These are phyloP conservation scores for Phytophthora quininea DNA, from an alignment of 352 stramenopile genomes.

Conservation along the genomic window DNA sequence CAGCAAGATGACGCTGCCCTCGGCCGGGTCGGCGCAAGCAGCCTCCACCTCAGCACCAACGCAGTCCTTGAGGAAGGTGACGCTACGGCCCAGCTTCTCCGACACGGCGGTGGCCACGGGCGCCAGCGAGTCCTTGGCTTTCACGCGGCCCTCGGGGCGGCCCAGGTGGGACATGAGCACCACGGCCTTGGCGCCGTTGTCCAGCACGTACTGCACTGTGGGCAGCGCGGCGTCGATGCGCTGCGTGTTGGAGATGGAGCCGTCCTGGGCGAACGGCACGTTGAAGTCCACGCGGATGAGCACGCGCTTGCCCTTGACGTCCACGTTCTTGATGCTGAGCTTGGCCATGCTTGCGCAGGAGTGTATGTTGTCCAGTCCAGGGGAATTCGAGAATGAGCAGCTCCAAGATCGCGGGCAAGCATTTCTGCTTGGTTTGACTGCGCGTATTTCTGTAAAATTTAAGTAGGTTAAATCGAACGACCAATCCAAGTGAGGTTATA, in stretches of 20 bases:
- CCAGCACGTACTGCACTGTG: conserved; percentile 97
- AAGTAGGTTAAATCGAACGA: no score
- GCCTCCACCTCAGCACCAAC: conserved; percentile 92
- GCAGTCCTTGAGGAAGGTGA: conserved; percentile 96
- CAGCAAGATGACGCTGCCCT: conserved; percentile 94
- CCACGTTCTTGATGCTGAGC: conserved; percentile 92
- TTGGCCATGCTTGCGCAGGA: conserved; percentile 67
- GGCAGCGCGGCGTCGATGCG: conserved; percentile 97
- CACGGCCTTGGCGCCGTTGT: conserved; percentile 97
- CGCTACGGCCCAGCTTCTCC: conserved; percentile 90
- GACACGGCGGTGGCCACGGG: conserved; percentile 94
- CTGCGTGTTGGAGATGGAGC: conserved; percentile 98
- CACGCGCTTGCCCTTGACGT: conserved; percentile 97
- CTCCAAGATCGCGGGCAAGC: no score
- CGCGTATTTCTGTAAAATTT: no score
- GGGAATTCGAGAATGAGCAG: conserved; percentile 36
- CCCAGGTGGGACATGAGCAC: conserved; percentile 99
- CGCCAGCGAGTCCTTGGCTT: conserved; percentile 96
- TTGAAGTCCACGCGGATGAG: conserved; percentile 99
- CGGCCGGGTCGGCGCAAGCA: conserved; percentile 65
- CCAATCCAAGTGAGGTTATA: no score
- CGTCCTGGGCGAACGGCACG: conserved; percentile 95
- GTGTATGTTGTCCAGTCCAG: conserved; percentile 19
- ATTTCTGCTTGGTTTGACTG: no score
- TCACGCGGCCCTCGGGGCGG: conserved; percentile 94